Base-by-base conservation (phyloP, 257 asterid genomes). In the Perilla frutescens region DNA sequence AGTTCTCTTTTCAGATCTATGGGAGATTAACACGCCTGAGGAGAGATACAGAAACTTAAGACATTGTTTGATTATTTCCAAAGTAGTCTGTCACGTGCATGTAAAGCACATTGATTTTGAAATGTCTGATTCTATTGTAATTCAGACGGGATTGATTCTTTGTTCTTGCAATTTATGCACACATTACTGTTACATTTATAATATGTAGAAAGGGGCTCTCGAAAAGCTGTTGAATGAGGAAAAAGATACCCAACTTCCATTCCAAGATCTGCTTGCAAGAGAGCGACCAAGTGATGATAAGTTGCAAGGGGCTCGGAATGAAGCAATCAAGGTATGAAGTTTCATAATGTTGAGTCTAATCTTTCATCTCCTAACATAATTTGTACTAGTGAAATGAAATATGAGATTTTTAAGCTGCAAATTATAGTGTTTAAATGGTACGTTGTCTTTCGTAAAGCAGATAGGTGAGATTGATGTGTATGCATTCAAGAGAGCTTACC, bases 401-500 rank as follows among this genome's bases (percentile, higher is more conserved):
- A 48, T 1, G 26, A 20, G 26, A 20, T 20, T 20, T 0, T 20
- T 20, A 20, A 20, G 26, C 26, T 20, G 26, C 26, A 20, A 20
- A 20, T 0, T 20, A 0, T 0, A 20, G 26, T 20, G 26, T 20
- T 2, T 34, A 34, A 34, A 34, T 34, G 37, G 37, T 1, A 34
- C 1, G 37, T 1, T 34, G 37, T 34, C 4, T 4, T 34, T 34
- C 37, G 1, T 34, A 2, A 89, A 85, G 75, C 80, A 89, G 67
- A 89, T 89, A 87, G 94, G 92, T 2, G 94, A 87, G 50, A 80
- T 87, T 31, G 88, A 87, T 44, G 71, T 66, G 14, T 77, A 82
- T 81, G 67, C 87, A 13, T 83, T 89, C 53, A 79, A 59, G 71
- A 72, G 45, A 7, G 77, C 75, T 12, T 87, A 91, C 87, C 84